A percentile compares a stretch with the other conserved stretches of the same genome.
These are phyloP conservation scores for Aspergillus eucalypticola DNA, from an alignment of 2,329 filamentous ascomycete genomes.

Conservation along the genomic window DNA sequence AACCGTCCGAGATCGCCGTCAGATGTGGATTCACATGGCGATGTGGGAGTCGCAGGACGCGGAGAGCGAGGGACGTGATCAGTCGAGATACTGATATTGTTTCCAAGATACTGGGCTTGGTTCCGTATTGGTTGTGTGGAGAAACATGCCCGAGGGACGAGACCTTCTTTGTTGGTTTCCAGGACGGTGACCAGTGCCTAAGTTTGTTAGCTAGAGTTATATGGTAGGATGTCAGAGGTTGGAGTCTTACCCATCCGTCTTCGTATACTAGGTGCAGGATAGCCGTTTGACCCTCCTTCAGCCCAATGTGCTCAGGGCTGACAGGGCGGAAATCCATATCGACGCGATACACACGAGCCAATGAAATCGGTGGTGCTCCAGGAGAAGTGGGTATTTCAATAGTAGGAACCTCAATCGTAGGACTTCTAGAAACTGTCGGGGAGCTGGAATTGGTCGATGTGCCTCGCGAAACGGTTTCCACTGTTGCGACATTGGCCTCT, in stretches of 20 bases:
- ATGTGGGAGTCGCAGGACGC: background rate
- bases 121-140: background rate
- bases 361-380: background rate
- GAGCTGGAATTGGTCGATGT: background rate
- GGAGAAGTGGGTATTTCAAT: background rate
- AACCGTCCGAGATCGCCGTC: constrained; percentile 2
- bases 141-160: constrained; percentile 1
- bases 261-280: constrained; percentile 6
- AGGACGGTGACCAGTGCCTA: constrained; percentile 3
- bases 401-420: background rate
- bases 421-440: background rate
- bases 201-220: background rate
- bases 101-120: constrained; percentile 8
- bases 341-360: background rate
- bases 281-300: constrained; percentile 4
- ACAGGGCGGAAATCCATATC: constrained; percentile 4
- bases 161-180: constrained; percentile 2
- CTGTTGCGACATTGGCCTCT: constrained; percentile 3
- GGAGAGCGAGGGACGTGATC: constrained; percentile 2
- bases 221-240: background rate
- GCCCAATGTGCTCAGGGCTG: constrained; percentile 3
- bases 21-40: background rate
- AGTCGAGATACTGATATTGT: constrained; percentile 2
- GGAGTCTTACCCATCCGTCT: constrained; percentile 4
- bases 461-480: background rate